A percentile compares a stretch with the other conserved stretches of the same genome.
Evolutionary conservation across 2,329 filamentous ascomycete genomes (phyloP).

Genomic region (Mycosphaerella sp.): DNA sequence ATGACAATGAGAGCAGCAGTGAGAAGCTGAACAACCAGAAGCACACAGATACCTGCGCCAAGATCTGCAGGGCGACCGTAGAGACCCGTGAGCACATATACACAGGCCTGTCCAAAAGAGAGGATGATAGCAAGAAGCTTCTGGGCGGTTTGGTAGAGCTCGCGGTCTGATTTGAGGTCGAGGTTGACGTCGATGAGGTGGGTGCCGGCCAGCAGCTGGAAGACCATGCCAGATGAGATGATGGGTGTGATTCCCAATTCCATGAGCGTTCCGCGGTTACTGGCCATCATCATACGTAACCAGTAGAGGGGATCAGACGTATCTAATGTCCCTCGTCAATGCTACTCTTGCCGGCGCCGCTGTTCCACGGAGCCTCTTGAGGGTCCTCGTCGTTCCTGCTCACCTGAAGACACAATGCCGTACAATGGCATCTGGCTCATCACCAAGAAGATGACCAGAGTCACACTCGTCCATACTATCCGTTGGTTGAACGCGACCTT

Average conservation of each 20-base stretch:
- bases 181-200: slow-evolving; percentile 99
- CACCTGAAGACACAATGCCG: slow-evolving; percentile 88
- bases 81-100: slow-evolving; percentile 96
- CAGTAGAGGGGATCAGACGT: slow-evolving; percentile 99
- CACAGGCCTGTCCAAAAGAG: slow-evolving; percentile 93
- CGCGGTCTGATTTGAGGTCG: slow-evolving; percentile 98
- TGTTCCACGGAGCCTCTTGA: not conserved
- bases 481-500: slow-evolving; percentile 96
- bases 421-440: slow-evolving; percentile 99
- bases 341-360: slow-evolving; percentile 7
- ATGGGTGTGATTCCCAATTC: slow-evolving; percentile 71
- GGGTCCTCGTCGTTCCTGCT: slow-evolving; percentile 11
- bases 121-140: slow-evolving; percentile 96
- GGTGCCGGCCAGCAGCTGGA: slow-evolving; percentile 97
- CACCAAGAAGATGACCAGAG: slow-evolving; percentile 96
- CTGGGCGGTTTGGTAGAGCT: slow-evolving; percentile 99
- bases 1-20: slow-evolving; percentile 98
- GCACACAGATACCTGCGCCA: slow-evolving; percentile 94
- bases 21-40: slow-evolving; percentile 95
- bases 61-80: slow-evolving; percentile 96
- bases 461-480: slow-evolving; percentile 53
- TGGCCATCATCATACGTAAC: slow-evolving; percentile 99
- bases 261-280: slow-evolving; percentile 59
- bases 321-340: slow-evolving; percentile 32
- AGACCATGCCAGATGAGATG: slow-evolving; percentile 99